Percentiles rank a stretch among this genome's conserved stretches.
These are phyloP conservation scores for Saksenaea vasiformis DNA, from an alignment of 371 early-diverging fungal genomes.

Conservation along the genomic window DNA sequence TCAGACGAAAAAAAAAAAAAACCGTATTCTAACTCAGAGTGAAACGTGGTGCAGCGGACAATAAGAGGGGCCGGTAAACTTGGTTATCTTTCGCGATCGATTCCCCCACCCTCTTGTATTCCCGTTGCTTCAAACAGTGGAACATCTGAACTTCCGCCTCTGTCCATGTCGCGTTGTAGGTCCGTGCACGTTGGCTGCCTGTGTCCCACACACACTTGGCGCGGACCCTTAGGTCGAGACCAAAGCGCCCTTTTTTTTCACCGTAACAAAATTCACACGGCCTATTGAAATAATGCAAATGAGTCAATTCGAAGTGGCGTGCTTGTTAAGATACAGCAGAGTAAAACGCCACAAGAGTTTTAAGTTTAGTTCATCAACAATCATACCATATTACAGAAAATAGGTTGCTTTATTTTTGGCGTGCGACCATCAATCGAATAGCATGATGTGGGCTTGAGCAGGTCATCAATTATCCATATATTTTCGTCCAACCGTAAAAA, in stretches of 20 bases:
- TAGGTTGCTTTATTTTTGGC: slow-evolving; percentile 1
- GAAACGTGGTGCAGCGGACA: neutral
- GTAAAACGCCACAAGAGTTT: slow-evolving; percentile 1
- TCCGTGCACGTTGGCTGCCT: neutral
- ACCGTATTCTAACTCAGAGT: neutral
- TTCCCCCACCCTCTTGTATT: too few relatives aligned
- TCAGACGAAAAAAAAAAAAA: neutral
- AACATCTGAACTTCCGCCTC: neutral
- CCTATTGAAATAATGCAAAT: neutral
- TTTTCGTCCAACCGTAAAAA: neutral
- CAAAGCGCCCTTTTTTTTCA: neutral
- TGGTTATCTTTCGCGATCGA: too few relatives aligned
- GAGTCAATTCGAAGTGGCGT: neutral
- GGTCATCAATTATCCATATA: neutral
- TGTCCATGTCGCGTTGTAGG: neutral
- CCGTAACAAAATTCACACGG: neutral
- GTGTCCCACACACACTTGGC: neutral
- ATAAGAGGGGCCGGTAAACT: too few relatives aligned
- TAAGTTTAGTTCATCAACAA: neutral
- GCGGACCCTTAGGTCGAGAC: slow-evolving; percentile 4
- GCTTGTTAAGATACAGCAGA: neutral
- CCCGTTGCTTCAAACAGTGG: too few relatives aligned
- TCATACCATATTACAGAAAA: slow-evolving; percentile 3
- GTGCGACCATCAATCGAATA: neutral
- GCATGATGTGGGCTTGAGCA: neutral